Percentiles rank a stretch among this genome's conserved stretches.
Evolutionary conservation across 306 rosid genomes (phyloP).

Genomic region (Leucaena leucocephala): DNA sequence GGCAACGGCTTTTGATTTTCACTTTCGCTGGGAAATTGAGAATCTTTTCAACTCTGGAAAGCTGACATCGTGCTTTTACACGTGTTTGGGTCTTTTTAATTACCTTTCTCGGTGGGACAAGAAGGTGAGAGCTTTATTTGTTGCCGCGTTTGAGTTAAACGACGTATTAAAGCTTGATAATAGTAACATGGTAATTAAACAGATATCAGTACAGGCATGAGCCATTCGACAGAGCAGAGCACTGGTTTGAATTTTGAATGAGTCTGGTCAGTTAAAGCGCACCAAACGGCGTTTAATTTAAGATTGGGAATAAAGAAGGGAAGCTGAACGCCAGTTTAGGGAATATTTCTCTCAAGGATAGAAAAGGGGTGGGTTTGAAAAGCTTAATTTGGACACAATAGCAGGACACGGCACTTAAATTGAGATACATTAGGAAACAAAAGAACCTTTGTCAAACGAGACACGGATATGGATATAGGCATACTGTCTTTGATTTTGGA

Average conservation of each 20-base stretch:
- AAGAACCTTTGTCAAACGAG: conserved; percentile 14
- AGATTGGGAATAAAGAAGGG: background rate
- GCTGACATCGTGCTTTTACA: conserved; percentile 12
- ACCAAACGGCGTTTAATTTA: background rate
- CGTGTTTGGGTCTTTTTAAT: background rate
- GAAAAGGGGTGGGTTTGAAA: background rate
- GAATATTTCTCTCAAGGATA: conserved; percentile 10
- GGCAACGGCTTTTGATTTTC: conserved; percentile 23
- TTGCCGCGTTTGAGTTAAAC: conserved; percentile 18
- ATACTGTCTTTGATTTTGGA: no score
- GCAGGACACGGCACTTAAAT: conserved; percentile 9
- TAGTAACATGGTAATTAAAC: conserved; percentile 1
- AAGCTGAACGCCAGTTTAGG: background rate
- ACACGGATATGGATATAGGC: no score
- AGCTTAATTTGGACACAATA: background rate
- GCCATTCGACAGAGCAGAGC: background rate
- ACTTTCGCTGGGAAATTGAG: conserved; percentile 29
- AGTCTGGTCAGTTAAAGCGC: conserved; percentile 24
- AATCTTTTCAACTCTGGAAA: conserved; percentile 26
- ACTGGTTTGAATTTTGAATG: conserved; percentile 37
- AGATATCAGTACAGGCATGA: conserved; percentile 4
- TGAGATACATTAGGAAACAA: conserved; percentile 27
- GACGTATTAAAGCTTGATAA: background rate
- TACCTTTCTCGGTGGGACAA: conserved; percentile 36
- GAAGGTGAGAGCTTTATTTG: conserved; percentile 28